Evolutionary conservation across 768 basidiomycete genomes (phyloP).

Genomic region (Thelephora aurantiotincta): DNA sequence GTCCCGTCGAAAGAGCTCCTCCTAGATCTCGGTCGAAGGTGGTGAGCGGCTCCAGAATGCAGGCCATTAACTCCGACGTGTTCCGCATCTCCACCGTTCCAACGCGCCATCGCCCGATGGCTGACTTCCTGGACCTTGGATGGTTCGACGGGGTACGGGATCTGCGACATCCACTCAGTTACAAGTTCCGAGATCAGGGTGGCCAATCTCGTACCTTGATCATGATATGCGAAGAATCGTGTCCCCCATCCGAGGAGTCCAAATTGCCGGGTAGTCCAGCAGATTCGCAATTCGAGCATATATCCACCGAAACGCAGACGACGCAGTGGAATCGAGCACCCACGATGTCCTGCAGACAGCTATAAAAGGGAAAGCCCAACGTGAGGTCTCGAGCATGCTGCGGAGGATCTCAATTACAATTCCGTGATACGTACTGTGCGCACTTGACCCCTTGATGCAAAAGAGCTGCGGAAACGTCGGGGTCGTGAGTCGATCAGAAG

Average conservation of each 20-base stretch:
- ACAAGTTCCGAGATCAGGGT: background rate
- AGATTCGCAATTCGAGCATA: slow-evolving; percentile 79
- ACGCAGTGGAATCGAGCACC: slow-evolving; percentile 91
- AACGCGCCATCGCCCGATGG: slow-evolving; percentile 56
- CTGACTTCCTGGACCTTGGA: slow-evolving; percentile 67
- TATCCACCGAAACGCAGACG: slow-evolving; percentile 73
- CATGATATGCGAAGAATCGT: slow-evolving; percentile 80
- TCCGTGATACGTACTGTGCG: slow-evolving; percentile 48
- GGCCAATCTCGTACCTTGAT: slow-evolving; percentile 52
- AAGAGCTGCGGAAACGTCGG: slow-evolving; percentile 31
- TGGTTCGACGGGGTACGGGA: slow-evolving; percentile 69
- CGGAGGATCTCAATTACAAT: background rate
- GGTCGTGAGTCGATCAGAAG: too few species aligned
- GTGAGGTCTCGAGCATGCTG: background rate
- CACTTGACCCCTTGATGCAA: slow-evolving; percentile 76
- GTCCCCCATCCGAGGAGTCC: slow-evolving; percentile 63
- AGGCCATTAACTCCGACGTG: slow-evolving; percentile 24
- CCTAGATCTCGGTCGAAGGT: slow-evolving; percentile 23
- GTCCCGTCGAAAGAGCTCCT: slow-evolving; percentile 31
- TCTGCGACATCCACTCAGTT: slow-evolving; percentile 28
- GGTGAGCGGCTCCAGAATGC: slow-evolving; percentile 16
- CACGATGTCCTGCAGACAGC: slow-evolving; percentile 80
- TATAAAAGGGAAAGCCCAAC: slow-evolving; percentile 16
- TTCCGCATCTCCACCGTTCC: slow-evolving; percentile 65
- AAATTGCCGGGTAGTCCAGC: slow-evolving; percentile 76